phyloP scores from a whole-genome alignment of 2,329 filamentous ascomycete genomes.

The Colletotrichum simmondsii region DNA sequence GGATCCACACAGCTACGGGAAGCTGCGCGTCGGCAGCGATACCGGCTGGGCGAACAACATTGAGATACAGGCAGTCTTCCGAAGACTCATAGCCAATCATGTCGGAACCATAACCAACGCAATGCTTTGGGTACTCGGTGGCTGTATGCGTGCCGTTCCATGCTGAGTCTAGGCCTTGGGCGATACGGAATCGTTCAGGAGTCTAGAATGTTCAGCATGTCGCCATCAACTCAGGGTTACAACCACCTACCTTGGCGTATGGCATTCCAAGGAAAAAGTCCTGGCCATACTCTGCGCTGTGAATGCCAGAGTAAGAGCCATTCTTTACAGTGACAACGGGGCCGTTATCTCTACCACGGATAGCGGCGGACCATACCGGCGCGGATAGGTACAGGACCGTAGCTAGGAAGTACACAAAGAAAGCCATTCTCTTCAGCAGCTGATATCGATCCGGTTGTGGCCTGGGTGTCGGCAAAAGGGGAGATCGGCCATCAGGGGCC shows the following conservation, averaged over 20 bases:
- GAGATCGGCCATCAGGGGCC: not conserved
- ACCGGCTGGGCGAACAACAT: conserved; percentile 66
- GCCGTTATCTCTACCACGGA: conserved; percentile 1
- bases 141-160: conserved; percentile 55
- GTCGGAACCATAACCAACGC: conserved; percentile 59
- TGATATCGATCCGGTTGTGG: not conserved
- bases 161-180: conserved; percentile 57
- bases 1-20: conserved; percentile 70
- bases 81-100: conserved; percentile 37
- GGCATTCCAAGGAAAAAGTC: conserved; percentile 62
- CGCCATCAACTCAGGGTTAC: conserved; percentile 42
- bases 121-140: conserved; percentile 56
- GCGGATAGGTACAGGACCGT: conserved; percentile 17
- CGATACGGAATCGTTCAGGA: conserved; percentile 58
- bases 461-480: not conserved
- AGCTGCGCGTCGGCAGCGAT: conserved; percentile 51
- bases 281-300: conserved; percentile 50
- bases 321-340: conserved; percentile 30
- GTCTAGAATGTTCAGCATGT: conserved; percentile 43
- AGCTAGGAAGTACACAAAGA: conserved; percentile 9
- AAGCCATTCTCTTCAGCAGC: conserved; percentile 20
- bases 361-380: conserved; percentile 11
- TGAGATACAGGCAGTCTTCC: conserved; percentile 72
- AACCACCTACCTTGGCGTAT: conserved; percentile 49
- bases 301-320: conserved; percentile 49